Evolutionary conservation across 164 flowering plant genomes (phyloP).

Genomic region (Piper longum): DNA sequence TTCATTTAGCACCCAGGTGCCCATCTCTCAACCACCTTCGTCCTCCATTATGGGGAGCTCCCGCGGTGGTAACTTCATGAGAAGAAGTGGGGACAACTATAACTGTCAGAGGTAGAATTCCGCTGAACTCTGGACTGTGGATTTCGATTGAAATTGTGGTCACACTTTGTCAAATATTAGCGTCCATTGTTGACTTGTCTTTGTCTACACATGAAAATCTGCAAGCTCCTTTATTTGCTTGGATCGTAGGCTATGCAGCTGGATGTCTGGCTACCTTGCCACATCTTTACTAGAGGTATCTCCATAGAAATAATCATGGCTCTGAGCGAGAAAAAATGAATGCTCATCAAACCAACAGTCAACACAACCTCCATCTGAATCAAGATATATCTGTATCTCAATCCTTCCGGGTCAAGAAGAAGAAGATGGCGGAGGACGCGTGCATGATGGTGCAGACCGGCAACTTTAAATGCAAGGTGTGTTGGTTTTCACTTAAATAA

Average conservation of each 20-base stretch:
- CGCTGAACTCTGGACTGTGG: constrained; percentile 72
- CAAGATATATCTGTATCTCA: constrained; percentile 27
- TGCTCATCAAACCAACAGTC: constrained; percentile 26
- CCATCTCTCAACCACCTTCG: constrained; percentile 2
- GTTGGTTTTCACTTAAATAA: background rate
- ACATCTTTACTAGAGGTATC: constrained; percentile 61
- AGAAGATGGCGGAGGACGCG: constrained; percentile 14
- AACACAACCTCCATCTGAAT: constrained; percentile 20
- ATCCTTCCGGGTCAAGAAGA: constrained; percentile 23
- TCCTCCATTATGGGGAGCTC: constrained; percentile 17
- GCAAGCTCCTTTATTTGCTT: constrained; percentile 36
- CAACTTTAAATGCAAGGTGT: constrained; percentile 22
- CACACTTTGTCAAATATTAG: constrained; percentile 55
- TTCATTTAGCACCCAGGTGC: constrained; percentile 17
- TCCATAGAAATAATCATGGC: constrained; percentile 31
- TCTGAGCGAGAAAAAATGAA: constrained; percentile 29
- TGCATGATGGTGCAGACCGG: constrained; percentile 14
- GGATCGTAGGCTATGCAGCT: constrained; percentile 44
- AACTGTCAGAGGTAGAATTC: constrained; percentile 61
- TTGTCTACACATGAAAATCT: constrained; percentile 38
- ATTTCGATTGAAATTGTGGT: constrained; percentile 57
- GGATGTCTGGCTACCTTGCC: constrained; percentile 59
- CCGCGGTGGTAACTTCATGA: constrained; percentile 26
- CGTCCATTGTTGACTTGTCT: constrained; percentile 28
- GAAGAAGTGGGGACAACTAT: constrained; percentile 44